Evolutionary conservation across 2,329 filamentous ascomycete species (phyloP).

Genomic region (Nothomitra cinnamomea): DNA sequence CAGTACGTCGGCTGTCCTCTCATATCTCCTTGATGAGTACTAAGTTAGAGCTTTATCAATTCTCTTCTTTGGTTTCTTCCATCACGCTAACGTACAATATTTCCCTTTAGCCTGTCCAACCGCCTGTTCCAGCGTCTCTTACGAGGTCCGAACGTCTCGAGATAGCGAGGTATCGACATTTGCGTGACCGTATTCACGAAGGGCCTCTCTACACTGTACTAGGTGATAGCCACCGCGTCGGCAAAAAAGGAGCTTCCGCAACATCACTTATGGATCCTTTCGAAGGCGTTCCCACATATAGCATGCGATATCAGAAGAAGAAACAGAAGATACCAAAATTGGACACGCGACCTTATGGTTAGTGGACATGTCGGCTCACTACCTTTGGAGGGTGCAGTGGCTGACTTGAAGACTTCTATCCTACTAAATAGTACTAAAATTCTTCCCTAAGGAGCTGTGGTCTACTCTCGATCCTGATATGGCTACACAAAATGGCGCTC

Average conservation of each 20-base stretch:
- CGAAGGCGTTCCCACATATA: conserved; percentile 42
- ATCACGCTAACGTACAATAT: conserved; percentile 4
- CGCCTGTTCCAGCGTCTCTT: conserved; percentile 24
- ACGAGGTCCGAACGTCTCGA: conserved; percentile 27
- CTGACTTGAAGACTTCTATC: not conserved
- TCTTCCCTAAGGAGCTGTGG: conserved; percentile 43
- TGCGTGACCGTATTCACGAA: conserved; percentile 39
- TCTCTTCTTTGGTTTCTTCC: not conserved
- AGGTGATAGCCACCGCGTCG: conserved; percentile 26
- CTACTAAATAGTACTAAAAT: conserved; percentile 29
- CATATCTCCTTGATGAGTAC: conserved; percentile 4
- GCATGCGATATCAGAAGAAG: conserved; percentile 39
- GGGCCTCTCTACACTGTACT: conserved; percentile 42
- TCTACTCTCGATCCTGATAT: conserved; percentile 27
- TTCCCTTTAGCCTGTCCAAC: conserved; percentile 17
- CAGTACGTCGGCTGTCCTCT: conserved; percentile 16
- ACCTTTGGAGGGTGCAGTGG: not conserved
- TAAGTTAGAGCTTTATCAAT: not conserved
- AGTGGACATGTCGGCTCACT: conserved; percentile 14
- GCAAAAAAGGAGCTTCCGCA: conserved; percentile 15
- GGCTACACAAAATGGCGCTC: conserved; percentile 7
- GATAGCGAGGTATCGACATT: conserved; percentile 31
- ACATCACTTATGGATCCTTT: conserved; percentile 40
- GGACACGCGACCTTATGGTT: conserved; percentile 36
- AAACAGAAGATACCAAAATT: conserved; percentile 37